Percentiles rank a stretch among this genome's conserved stretches.
These are phyloP conservation scores for Penicillium soppii DNA, from an alignment of 495 filamentous ascomycete species.

Conservation along the genomic window DNA sequence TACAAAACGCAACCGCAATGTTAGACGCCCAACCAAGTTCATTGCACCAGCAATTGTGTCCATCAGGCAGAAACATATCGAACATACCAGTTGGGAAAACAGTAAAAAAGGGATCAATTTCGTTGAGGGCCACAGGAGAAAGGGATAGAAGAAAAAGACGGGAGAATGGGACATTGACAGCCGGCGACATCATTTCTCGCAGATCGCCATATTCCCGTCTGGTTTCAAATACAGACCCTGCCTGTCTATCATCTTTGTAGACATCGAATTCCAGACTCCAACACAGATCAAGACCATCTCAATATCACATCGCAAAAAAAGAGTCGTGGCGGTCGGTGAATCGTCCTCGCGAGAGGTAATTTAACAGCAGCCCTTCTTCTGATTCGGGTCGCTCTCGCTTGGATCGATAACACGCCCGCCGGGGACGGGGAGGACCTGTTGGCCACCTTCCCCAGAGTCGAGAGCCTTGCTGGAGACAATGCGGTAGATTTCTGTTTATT, in stretches of 20 bases:
- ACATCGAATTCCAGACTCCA: constrained; percentile 41
- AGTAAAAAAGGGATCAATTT: constrained; percentile 34
- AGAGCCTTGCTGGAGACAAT: constrained; percentile 98
- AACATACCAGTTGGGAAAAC: constrained; percentile 19
- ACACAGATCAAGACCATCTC: constrained; percentile 42
- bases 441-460: constrained; percentile 75
- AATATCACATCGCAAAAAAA: constrained; percentile 46
- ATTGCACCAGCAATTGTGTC: constrained; percentile 24
- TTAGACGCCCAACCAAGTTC: constrained; percentile 24
- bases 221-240: constrained; percentile 37
- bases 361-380: constrained; percentile 89
- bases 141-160: constrained; percentile 21
- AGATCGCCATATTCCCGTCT: constrained; percentile 23
- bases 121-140: constrained; percentile 23
- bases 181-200: constrained; percentile 21
- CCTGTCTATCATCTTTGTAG: constrained; percentile 41
- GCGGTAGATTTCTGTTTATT: constrained; percentile 88
- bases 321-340: constrained; percentile 39
- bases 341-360: constrained; percentile 22
- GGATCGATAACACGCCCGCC: constrained; percentile 76
- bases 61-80: constrained; percentile 16
- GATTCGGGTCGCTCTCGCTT: constrained; percentile 72
- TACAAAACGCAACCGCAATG: constrained; percentile 22
- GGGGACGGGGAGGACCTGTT: constrained; percentile 67
- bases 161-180: constrained; percentile 28